Evolutionary conservation across 1,139 yeast species (phyloP).

Genomic region (Meyerozyma athensensis): DNA sequence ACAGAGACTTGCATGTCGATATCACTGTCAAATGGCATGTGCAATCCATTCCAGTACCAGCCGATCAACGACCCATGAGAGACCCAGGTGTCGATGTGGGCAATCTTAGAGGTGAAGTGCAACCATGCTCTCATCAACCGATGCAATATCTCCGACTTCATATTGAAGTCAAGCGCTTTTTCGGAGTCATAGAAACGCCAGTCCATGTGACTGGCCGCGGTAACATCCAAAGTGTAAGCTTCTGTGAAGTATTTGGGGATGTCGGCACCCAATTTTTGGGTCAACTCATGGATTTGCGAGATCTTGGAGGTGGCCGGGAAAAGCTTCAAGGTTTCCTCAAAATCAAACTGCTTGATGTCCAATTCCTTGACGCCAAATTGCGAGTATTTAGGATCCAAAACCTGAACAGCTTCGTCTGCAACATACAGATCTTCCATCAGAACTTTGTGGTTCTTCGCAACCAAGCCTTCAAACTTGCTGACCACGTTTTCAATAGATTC

Average conservation of each 20-base stretch:
- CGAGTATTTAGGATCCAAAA: constrained; percentile 1
- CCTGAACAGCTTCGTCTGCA: neutral
- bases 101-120: constrained; percentile 1
- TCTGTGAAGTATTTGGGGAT: constrained; percentile 4
- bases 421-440: neutral
- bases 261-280: constrained; percentile 2
- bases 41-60: constrained; percentile 15
- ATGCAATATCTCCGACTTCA: constrained; percentile 1
- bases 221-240: constrained; percentile 4
- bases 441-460: neutral
- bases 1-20: constrained; percentile 14
- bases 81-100: constrained; percentile 7
- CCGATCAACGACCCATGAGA: constrained; percentile 7
- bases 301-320: constrained; percentile 1
- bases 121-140: constrained; percentile 7
- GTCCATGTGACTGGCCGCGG: constrained; percentile 4
- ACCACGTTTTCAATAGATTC: neutral
- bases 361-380: neutral
- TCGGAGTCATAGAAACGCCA: constrained; percentile 6
- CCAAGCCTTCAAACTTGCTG: neutral
- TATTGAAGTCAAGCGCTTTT: constrained; percentile 3
- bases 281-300: neutral
- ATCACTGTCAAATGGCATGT: constrained; percentile 13
- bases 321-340: neutral
- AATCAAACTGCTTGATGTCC: constrained; percentile 1